Base-by-base conservation (phyloP, 176 grass and related monocot species). In the Triticum dicoccoides region DNA sequence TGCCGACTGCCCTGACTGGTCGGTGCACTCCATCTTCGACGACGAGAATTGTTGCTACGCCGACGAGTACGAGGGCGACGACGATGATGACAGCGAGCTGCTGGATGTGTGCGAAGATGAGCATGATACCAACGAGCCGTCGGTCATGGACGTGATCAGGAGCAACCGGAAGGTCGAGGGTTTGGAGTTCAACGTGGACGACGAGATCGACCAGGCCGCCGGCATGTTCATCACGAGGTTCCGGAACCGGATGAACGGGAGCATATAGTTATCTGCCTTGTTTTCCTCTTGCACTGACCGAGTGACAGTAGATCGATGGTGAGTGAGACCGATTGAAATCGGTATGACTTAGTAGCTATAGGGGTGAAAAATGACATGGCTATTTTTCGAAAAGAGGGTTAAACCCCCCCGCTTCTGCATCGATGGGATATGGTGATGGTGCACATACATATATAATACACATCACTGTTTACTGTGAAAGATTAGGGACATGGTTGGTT, bases 191-290 rank as follows among this genome's bases (percentile, higher is more conserved):
- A 90, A 85, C 42, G 59, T 96, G 30, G 93, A 96, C 27, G 87
- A 94, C 6, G 88, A 96, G 82, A 98, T 96, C 30, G 90, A 98
- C 73, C 87, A 92, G 42, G 93, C 86, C 0, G 94, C 92, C 0
- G 97, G 91, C 49, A 86, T 96, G 71, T 98, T 92, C 87, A 98
- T 98, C 49, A 89, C 20, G 63, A 89, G 92, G 80, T 91, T 98
- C 62, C 85, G 86, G 66, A 80, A 32, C 29, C 89, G 91, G 59
- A 94, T 96, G 78, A 98, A 76, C 24, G 11, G 8, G 29, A 87
- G 61, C 76, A 41, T 90, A 14, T 87, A 83, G 74, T 61, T 13
- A 63, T 63, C 38, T 47, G 47, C 21, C 23, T 5, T 52, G n/a
- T 78, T 37, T 80, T 66, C 6, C 35, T 15, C 0, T 33, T 11